Conservation (phyloP, 345 rosid genomes). For the Hevea brasiliensis region DNA sequence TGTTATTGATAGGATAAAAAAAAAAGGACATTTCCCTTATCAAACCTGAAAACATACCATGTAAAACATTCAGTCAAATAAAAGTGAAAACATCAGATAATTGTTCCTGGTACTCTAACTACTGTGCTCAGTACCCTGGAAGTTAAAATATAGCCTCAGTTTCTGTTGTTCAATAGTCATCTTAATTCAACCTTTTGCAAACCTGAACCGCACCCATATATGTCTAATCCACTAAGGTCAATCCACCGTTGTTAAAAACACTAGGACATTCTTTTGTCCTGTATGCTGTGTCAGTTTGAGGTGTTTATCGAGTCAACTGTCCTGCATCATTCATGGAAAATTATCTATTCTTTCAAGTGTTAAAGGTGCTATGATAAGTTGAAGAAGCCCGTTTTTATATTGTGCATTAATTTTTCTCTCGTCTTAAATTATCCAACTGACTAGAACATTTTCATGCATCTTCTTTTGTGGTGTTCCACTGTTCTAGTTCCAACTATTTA, state of each 20-base stretch:
- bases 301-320: not conserved
- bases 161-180: not conserved
- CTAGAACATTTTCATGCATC: not conserved
- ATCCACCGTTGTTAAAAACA: not conserved
- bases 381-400: not conserved
- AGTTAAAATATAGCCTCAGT: not conserved
- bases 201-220: not conserved
- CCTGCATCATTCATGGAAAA: not conserved
- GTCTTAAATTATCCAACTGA: not conserved
- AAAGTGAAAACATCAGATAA: no score
- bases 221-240: not conserved
- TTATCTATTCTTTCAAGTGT: not conserved
- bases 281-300: not conserved
- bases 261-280: not conserved
- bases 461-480: not conserved
- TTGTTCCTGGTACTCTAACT: no score
- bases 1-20: no score
- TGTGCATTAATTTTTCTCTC: not conserved
- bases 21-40: no score
- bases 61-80: no score
- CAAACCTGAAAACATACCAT: no score
- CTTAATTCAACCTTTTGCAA: not conserved
- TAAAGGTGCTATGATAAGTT: not conserved
- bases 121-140: no score
- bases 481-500: not conserved